These are phyloP conservation scores for Metschnikowia anglica DNA, from an alignment of 805 yeast species.

Conservation along the genomic window DNA sequence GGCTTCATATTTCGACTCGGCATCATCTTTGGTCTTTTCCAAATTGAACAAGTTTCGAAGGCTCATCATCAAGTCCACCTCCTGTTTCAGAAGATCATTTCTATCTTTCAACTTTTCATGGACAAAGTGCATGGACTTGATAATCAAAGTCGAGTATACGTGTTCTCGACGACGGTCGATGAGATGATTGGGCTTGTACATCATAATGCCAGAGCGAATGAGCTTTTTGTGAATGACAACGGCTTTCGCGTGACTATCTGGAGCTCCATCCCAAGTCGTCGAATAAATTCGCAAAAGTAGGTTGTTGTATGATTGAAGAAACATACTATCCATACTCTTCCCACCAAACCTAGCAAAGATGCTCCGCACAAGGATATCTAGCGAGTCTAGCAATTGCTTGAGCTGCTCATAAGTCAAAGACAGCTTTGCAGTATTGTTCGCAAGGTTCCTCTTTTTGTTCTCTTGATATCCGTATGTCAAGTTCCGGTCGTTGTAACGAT, in stretches of 20 bases:
- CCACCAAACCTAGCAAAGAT: slow-evolving; percentile 22
- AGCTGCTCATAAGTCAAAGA: slow-evolving; percentile 29
- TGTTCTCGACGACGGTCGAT: slow-evolving; percentile 22
- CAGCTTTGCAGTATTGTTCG: slow-evolving; percentile 28
- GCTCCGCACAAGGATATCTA: slow-evolving; percentile 26
- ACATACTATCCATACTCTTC: slow-evolving; percentile 13
- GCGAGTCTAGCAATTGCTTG: slow-evolving; percentile 20
- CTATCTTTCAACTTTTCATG: slow-evolving; percentile 23
- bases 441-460: slow-evolving; percentile 14
- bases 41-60: slow-evolving; percentile 21
- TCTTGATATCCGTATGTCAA: slow-evolving; percentile 20
- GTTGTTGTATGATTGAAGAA: slow-evolving; percentile 26
- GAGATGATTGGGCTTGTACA: slow-evolving; percentile 28
- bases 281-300: slow-evolving; percentile 26
- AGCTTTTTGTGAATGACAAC: slow-evolving; percentile 27
- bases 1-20: slow-evolving; percentile 3
- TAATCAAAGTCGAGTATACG: slow-evolving; percentile 20
- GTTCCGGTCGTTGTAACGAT: slow-evolving; percentile 31
- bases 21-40: slow-evolving; percentile 4
- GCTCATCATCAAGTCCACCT: slow-evolving; percentile 22
- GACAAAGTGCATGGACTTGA: slow-evolving; percentile 26
- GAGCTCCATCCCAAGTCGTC: slow-evolving; percentile 28
- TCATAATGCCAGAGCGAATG: slow-evolving; percentile 29
- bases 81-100: slow-evolving; percentile 16
- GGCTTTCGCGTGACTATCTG: slow-evolving; percentile 15